Percentiles rank a stretch among this genome's conserved stretches.
These are phyloP conservation scores for Quercus berberidifolia DNA, from an alignment of 306 rosid genomes.

Conservation along the genomic window DNA sequence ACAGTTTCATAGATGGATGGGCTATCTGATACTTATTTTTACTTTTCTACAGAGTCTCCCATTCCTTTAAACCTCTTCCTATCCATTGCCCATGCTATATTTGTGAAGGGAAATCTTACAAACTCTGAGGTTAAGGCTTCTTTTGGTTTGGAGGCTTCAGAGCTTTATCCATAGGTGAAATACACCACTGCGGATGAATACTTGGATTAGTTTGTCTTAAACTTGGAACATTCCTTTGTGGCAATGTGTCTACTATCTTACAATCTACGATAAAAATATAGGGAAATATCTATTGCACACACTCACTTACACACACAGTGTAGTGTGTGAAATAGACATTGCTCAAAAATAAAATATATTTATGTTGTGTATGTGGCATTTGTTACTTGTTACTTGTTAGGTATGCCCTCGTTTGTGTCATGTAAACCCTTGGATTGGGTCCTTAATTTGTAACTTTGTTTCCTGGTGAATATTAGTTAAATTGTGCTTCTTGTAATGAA, in stretches of 20 bases:
- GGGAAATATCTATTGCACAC: neutral
- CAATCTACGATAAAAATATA: neutral
- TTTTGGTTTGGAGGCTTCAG: slow-evolving; percentile 35
- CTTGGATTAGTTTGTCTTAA: slow-evolving; percentile 31
- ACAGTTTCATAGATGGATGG: no score
- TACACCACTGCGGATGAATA: slow-evolving; percentile 29
- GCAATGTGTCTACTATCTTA: neutral
- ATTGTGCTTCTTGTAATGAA: neutral
- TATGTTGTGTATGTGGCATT: neutral
- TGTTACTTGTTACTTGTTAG: neutral
- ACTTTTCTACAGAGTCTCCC: slow-evolving; percentile 29
- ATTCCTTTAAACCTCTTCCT: slow-evolving; percentile 14
- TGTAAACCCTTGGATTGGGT: neutral
- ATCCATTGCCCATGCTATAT: slow-evolving; percentile 14
- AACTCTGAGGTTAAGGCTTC: slow-evolving; percentile 32
- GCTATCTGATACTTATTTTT: neutral
- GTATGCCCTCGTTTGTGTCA: neutral
- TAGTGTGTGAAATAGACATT: no score
- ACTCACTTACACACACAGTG: no score
- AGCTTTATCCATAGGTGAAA: slow-evolving; percentile 48
- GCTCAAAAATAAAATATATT: no score
- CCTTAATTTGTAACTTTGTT: neutral
- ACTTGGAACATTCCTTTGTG: neutral
- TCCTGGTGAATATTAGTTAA: neutral
- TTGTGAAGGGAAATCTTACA: slow-evolving; percentile 29